These are phyloP conservation scores for Tagetes erecta DNA, from an alignment of 129 eudicot genomes.

Conservation along the genomic window DNA sequence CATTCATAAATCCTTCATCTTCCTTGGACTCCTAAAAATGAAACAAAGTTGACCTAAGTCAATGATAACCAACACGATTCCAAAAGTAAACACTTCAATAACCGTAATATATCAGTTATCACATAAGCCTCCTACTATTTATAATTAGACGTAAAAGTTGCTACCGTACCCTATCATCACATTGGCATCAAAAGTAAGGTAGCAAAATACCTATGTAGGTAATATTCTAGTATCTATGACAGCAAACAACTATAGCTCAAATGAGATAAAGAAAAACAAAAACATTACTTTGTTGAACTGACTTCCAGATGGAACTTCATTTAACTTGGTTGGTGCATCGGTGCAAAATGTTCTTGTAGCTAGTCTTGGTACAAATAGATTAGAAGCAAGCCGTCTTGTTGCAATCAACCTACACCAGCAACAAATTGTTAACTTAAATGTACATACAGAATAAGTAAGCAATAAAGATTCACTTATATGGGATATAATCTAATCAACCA, in stretches of 20 bases:
- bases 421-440: constrained; percentile 6
- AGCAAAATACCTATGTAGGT: neutral
- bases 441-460: neutral
- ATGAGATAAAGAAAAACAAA: neutral
- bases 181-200: too few species aligned
- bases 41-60: neutral
- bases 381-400: constrained; percentile 35
- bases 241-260: constrained; percentile 21
- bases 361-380: constrained; percentile 28
- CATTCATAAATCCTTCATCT: constrained; percentile 27
- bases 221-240: neutral
- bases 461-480: neutral
- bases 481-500: neutral
- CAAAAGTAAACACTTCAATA: neutral
- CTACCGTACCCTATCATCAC: neutral
- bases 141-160: neutral
- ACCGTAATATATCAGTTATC: neutral
- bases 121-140: neutral
- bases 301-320: constrained; percentile 25
- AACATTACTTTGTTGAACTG: constrained; percentile 37
- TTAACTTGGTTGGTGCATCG: constrained; percentile 29
- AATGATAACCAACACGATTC: neutral
- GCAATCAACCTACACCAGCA: constrained; percentile 45
- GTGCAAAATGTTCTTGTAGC: constrained; percentile 49
- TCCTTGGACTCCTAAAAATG: constrained; percentile 35